Evolutionary conservation across 352 stramenopile species (phyloP), one percentile per base, ranked within the genome.

Genomic region (Hyaloperonospora arabidopsidis): DNA sequence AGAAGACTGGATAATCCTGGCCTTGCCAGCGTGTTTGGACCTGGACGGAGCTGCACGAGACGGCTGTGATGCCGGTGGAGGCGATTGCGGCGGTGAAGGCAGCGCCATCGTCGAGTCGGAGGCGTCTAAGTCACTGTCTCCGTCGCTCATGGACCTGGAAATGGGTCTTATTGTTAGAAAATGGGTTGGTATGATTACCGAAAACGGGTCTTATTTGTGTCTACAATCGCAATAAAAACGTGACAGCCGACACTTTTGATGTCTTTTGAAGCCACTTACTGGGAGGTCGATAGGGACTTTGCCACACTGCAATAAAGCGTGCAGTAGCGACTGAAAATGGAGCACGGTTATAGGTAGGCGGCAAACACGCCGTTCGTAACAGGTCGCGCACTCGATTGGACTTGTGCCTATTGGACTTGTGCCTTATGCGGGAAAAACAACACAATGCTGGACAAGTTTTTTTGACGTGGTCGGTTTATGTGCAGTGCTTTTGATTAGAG

Each of bases 21-120:
- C 55, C 48, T 77, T 78, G n/a, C 47, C 49, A n/a, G 60, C 75
- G 40, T 59, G 66, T 19, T 60, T 68, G 15, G 63, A 40, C 34
- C 52, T 57, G 15, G 21, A 5, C 10, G 50, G 36, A n/a, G 57
- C 43, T 8, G 62, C 51, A 34, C 52, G 58, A 14, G 54, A 61
- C 14, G 45, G 39, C 14, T 36, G 29, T 0, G 45, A 39, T 1
- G 50, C 49, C 2, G 54, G 44, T 28, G 54, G 57, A 17, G 48
- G 35, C 0, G 47, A 45, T 0, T 51, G 48, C 1, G 55, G 39
- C 14, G 58, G 58, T 18, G 59, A 54, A 19, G 55, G 62, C 39
- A 46, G 57, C 25, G 67, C 6, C 23, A 62, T 17, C 39, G 55
- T 3, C 36, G 65, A 67, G 47, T 57, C 57, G 12, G 32, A 15